A percentile compares a stretch with the other conserved stretches of the same genome.
Conservation (phyloP, 2,329 filamentous ascomycete species). For the Penicillium freii region DNA sequence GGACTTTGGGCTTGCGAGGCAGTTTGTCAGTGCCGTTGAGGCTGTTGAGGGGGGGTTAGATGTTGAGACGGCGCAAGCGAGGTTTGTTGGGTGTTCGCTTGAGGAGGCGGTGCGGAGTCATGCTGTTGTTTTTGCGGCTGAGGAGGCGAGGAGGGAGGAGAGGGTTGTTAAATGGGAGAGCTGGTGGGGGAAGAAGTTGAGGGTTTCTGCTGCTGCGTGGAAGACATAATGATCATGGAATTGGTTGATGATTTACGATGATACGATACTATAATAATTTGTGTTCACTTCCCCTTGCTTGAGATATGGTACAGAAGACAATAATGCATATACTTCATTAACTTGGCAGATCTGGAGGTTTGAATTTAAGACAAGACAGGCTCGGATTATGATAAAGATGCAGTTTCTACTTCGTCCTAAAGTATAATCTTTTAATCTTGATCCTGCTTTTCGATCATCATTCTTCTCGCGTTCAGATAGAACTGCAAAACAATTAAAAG, state of each 20-base stretch:
- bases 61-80: conserved; percentile 68
- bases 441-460: conserved; percentile 19
- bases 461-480: conserved; percentile 10
- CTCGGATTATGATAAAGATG: conserved; percentile 2
- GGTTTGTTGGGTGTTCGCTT: conserved; percentile 75
- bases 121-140: conserved; percentile 89
- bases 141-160: conserved; percentile 71
- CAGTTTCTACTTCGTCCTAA: conserved; percentile 4
- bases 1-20: conserved; percentile 73
- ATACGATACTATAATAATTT: neutral
- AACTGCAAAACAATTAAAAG: conserved; percentile 15
- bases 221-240: neutral
- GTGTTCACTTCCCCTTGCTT: too few species aligned
- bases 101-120: conserved; percentile 89
- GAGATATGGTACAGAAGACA: neutral
- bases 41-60: conserved; percentile 69
- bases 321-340: neutral
- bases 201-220: conserved; percentile 10
- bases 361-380: neutral
- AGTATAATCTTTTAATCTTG: conserved; percentile 3
- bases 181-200: conserved; percentile 68
- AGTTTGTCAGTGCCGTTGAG: conserved; percentile 80
- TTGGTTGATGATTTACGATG: neutral
- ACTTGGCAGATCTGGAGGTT: neutral
- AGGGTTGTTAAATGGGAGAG: conserved; percentile 70